Conservation (phyloP, 148 eudicot species). For the Heliamphora exappendiculata region DNA sequence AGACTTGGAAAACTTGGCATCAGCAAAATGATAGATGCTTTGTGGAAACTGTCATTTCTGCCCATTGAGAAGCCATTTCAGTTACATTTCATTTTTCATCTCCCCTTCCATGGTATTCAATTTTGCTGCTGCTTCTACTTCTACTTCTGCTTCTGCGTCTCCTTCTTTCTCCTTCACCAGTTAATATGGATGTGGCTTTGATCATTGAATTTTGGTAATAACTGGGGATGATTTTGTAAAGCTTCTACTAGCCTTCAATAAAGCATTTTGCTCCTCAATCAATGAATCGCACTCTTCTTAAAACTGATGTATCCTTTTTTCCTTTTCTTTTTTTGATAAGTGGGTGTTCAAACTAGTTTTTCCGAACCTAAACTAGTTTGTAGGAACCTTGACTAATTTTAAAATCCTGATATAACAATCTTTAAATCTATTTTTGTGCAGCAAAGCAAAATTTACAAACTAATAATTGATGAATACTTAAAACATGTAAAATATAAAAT, state of each 20-base stretch:
- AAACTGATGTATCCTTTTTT: too few species aligned
- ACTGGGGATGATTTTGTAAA: slow-evolving; percentile 7
- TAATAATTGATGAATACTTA: too few species aligned
- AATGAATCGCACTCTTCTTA: too few species aligned
- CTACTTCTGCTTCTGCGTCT: too few species aligned
- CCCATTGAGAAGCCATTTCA: not conserved
- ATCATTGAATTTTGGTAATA: slow-evolving; percentile 13
- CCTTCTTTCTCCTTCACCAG: not conserved
- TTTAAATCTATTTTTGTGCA: too few species aligned
- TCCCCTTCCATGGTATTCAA: not conserved
- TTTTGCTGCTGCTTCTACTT: not conserved
- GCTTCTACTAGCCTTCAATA: not conserved
- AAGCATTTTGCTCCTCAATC: not conserved
- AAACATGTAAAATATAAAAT: too few species aligned
- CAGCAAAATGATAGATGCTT: not conserved
- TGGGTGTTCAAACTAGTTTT: too few species aligned
- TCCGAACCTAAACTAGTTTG: too few species aligned
- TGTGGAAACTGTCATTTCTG: not conserved
- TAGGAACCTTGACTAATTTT: too few species aligned
- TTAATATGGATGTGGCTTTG: not conserved
- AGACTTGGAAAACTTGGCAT: slow-evolving; percentile 39
- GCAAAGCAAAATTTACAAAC: too few species aligned
- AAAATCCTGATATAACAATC: too few species aligned
- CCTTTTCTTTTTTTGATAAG: too few species aligned
- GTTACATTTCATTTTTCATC: not conserved